Evolutionary conservation across 345 rosid genomes (phyloP).

Genomic region (Citrus glauca): DNA sequence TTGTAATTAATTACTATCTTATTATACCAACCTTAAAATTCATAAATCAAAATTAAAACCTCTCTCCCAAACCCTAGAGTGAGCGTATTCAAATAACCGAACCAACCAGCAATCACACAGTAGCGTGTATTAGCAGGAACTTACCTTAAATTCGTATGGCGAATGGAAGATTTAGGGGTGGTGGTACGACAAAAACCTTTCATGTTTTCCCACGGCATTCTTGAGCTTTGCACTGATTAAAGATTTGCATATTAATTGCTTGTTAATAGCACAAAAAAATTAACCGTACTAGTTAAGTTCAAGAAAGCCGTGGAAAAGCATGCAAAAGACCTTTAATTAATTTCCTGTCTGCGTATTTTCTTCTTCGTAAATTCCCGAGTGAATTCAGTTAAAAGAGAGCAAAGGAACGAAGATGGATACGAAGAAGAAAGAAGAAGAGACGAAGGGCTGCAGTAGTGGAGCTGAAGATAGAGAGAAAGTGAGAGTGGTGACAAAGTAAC

Average conservation of each 20-base stretch:
- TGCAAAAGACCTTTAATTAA: conserved; percentile 18
- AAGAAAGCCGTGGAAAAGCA: conserved; percentile 52
- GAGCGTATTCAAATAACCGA: too few relatives aligned
- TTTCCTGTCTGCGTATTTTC: neutral
- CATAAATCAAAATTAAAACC: too few relatives aligned
- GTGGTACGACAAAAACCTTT: conserved; percentile 11
- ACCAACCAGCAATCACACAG: too few relatives aligned
- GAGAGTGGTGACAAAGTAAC: too few relatives aligned
- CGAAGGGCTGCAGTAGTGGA: neutral
- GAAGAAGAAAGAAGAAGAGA: too few relatives aligned
- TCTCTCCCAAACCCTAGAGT: too few relatives aligned
- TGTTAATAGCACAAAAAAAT: too few relatives aligned
- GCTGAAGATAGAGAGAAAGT: too few relatives aligned
- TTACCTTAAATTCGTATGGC: neutral
- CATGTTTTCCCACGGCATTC: conserved; percentile 37
- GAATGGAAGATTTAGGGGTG: neutral
- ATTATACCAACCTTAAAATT: too few relatives aligned
- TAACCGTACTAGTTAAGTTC: conserved; percentile 18
- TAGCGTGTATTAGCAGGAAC: neutral
- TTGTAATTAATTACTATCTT: too few relatives aligned
- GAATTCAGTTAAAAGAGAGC: neutral
- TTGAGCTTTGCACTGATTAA: conserved; percentile 20
- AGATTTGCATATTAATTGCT: neutral
- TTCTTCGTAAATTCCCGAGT: neutral
- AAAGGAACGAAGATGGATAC: neutral